Base-by-base conservation (phyloP, 352 stramenopile species). In the Blastocystis sp. region DNA sequence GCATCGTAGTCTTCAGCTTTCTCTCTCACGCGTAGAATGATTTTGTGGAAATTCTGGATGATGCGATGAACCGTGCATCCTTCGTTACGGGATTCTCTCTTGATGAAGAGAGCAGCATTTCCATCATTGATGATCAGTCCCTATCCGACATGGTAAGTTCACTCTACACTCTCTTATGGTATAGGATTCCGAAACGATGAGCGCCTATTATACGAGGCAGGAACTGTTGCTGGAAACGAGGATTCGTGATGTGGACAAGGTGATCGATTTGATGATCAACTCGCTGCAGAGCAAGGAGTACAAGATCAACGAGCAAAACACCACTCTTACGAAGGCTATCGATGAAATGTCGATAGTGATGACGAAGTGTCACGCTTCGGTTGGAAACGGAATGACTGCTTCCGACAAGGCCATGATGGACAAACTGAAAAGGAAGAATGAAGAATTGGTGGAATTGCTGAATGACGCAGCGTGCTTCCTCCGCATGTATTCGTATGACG, bases 21-120 rank as follows among this genome's bases (percentile, higher is more conserved):
- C 4, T 41, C n/a, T 17, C 34, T 11, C 11, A 61, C 14, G 38
- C 17, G 21, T 74, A 74, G 64, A 53, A 66, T 64, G 71, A n/a
- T 2, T 81, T 28, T n/a, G 71, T 81, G 2, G 71, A 81, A 48
- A 11, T 1, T n/a, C 71, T 81, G 0, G 66, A 81, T n/a, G 14
- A n/a, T 7, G 43, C 71, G 19, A 81, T 81, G 48, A 81, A 81
- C 40, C 40, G 28, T 9, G 71, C 40, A 7, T 48, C 71, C 28
- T 14, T 4, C 4, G 71, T 53, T 23, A 28, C 48, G 4, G 28
- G 21, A 3, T 19, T 67, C 21, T 21, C 23, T 2, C 45, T 81
- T 11, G 52, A 17, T 19, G 28, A 21, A 28, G 71, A 81, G 45
- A 21, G 9, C 19, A 53, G 62, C 11, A 59, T 40, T 28, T 38